Base-by-base conservation (phyloP, 495 filamentous ascomycete genomes). In the Lineolata rhizophorae region DNA sequence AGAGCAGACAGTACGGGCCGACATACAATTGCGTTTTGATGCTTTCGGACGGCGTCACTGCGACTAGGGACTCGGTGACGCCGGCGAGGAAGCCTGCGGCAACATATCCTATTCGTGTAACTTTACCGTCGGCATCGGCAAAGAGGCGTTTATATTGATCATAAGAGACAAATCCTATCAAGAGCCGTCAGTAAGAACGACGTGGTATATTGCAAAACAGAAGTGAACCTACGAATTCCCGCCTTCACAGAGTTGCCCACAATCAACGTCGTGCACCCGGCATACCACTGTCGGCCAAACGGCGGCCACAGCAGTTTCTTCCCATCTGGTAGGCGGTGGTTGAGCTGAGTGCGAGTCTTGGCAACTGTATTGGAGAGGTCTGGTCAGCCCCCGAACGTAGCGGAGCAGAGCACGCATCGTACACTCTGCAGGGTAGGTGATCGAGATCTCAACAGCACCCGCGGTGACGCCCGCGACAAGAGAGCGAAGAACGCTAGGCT, bases 351-450 rank as follows among this genome's bases (percentile, higher is more conserved):
- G 34, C 87, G 63, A 28, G 87, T 97, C 55, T 97, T 97, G 35
- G 85, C 87, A 53, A 95, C 76, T 76, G 33, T 15, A 49, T 48
- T 50, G 45, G 11, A 16, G 25, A 35, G 32, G 35, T 35, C 22
- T 22, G 18, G 15, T 10, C 12, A 26, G 6, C 27, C 29, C 8
- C 12, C 18, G 29, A 29, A 20, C 31, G 16, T 31, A 15, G 15
- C 17, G 10, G 12, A 10, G n/a, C n/a, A n/a, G n/a, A n/a, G n/a
- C n/a, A n/a, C 15, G 18, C 8, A 27, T 45, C 61, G 43, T 66
- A 84, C 77, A 97, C 54, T 97, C 87, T 43, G 85, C 85, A 29
- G 87, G 87, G 57, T 97, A 97, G 35, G 87, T 94, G 44, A 97
- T 93, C 35, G 82, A 72, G 59, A 97, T 95, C 54, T 97, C 87